Evolutionary conservation across 768 basidiomycete genomes (phyloP).

Genomic region (Boletus speciosus): DNA sequence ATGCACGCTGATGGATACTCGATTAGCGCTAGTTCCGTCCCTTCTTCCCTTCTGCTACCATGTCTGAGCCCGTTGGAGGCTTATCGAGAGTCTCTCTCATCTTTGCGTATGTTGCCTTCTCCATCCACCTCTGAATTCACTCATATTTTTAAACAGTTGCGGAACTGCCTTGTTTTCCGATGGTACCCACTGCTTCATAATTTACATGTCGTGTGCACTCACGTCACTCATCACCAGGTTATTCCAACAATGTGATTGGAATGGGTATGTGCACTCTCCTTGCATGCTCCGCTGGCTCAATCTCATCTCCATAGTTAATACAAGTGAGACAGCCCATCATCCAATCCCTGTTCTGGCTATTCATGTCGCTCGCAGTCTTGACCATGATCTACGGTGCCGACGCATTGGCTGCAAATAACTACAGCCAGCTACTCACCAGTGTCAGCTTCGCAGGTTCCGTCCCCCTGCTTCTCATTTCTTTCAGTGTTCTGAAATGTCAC

Average conservation of each 20-base stretch:
- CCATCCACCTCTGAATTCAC: not conserved
- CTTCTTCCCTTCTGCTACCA: constrained; percentile 6
- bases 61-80: constrained; percentile 16
- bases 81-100: constrained; percentile 70
- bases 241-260: constrained; percentile 79
- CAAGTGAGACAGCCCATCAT: constrained; percentile 41
- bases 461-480: constrained; percentile 65
- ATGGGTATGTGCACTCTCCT: constrained; percentile 47
- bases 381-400: constrained; percentile 64
- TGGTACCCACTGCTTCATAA: constrained; percentile 39
- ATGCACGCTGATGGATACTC: not conserved
- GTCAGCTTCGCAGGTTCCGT: constrained; percentile 76
- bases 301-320: constrained; percentile 50
- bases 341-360: not conserved
- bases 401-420: constrained; percentile 49
- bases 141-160: constrained; percentile 45
- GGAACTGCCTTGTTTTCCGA: constrained; percentile 88
- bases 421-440: constrained; percentile 60
- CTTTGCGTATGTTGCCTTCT: constrained; percentile 60
- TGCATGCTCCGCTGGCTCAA: not conserved
- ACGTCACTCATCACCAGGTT: constrained; percentile 44
- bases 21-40: not conserved
- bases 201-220: not conserved
- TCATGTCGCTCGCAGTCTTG: constrained; percentile 47
- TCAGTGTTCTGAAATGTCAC: constrained; percentile 60